These are phyloP conservation scores for Cruciata laevipes DNA, from an alignment of 257 asterid genomes.

Conservation along the genomic window DNA sequence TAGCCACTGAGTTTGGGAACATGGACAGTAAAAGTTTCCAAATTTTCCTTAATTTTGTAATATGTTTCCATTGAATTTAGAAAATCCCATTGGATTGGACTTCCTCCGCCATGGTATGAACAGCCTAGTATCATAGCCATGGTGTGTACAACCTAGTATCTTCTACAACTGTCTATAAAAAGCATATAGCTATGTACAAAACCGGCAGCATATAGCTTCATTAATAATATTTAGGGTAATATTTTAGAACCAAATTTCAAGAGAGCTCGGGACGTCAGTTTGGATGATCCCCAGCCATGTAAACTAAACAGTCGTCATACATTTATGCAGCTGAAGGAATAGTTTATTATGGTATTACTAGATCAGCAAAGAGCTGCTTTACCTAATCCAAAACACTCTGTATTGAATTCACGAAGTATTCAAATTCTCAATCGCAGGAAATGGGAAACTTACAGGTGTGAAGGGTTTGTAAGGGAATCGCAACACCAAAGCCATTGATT, in stretches of 20 bases:
- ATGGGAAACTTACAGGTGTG: constrained; percentile 30
- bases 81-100: no score
- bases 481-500: constrained; percentile 16
- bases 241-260: neutral
- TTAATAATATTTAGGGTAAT: no score
- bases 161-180: neutral
- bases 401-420: neutral
- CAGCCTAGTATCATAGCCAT: no score
- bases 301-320: neutral
- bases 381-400: neutral
- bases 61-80: no score
- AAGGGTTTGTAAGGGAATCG: constrained; percentile 26
- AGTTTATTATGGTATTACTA: neutral
- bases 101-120: no score
- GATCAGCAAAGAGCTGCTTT: neutral
- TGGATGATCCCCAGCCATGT: neutral
- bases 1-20: no score
- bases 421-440: neutral
- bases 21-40: no score
- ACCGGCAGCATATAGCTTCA: no score
- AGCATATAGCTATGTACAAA: no score
- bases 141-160: neutral
- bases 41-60: no score
- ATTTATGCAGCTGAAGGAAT: neutral
- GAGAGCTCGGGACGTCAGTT: neutral